A percentile compares a stretch with the other conserved stretches of the same genome.
Conservation (phyloP, 2,329 filamentous ascomycete genomes). For the Metarhizium rileyi region DNA sequence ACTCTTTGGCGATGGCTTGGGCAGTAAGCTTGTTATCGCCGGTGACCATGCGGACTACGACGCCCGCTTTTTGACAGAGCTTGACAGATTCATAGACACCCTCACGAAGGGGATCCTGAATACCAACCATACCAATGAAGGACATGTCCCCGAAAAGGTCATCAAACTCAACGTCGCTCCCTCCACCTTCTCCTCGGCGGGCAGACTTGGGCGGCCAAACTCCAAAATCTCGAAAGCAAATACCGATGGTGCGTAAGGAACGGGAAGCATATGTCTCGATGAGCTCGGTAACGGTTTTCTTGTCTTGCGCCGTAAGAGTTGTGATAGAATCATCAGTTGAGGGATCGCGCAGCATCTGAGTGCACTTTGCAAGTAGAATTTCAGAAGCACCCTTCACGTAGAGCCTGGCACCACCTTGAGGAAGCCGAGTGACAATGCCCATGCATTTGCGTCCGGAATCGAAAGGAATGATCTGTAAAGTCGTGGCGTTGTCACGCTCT, state of each 20-base stretch:
- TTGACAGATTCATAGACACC: constrained; percentile 66
- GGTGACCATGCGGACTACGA: constrained; percentile 77
- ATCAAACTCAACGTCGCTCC: constrained; percentile 54
- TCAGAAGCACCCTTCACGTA: constrained; percentile 58
- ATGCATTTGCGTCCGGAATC: constrained; percentile 68
- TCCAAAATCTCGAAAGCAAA: constrained; percentile 76
- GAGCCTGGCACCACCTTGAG: constrained; percentile 42
- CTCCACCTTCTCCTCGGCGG: constrained; percentile 43
- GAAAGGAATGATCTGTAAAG: constrained; percentile 62
- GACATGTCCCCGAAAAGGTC: constrained; percentile 58
- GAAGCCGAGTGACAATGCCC: constrained; percentile 46
- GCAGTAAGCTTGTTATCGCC: constrained; percentile 75
- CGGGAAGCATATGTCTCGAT: constrained; percentile 71
- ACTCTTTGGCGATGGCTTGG: constrained; percentile 68
- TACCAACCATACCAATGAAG: constrained; percentile 63
- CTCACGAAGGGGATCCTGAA: constrained; percentile 68
- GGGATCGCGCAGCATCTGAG: constrained; percentile 39
- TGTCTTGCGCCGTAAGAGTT: constrained; percentile 41
- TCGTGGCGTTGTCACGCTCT: constrained; percentile 49
- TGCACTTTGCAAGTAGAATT: constrained; percentile 50
- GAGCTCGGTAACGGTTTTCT: constrained; percentile 48
- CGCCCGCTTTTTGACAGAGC: constrained; percentile 65
- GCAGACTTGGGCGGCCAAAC: constrained; percentile 68
- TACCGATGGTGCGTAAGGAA: constrained; percentile 75
- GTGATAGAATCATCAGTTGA: constrained; percentile 31